Evolutionary conservation across 495 filamentous ascomycete genomes (phyloP).

Genomic region (Penicillium atrosanguineum): DNA sequence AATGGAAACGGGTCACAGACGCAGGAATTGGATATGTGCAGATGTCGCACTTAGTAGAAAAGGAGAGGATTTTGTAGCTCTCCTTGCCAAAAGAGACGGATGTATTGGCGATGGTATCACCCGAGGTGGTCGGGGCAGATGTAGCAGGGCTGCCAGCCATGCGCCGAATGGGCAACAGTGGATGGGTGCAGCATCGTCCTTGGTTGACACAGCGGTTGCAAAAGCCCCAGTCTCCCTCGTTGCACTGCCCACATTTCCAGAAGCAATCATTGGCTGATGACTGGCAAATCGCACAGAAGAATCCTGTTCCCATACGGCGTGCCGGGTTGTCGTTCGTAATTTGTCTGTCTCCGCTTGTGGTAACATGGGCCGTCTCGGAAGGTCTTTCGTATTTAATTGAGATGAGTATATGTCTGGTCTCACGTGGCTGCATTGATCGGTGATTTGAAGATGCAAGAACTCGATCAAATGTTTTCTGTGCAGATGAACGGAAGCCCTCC

Average conservation of each 20-base stretch:
- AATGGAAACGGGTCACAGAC: constrained; percentile 69
- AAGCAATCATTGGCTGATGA: constrained; percentile 71
- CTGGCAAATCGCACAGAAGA: constrained; percentile 77
- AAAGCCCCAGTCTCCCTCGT: constrained; percentile 90
- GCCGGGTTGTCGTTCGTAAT: constrained; percentile 64
- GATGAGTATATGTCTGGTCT: constrained; percentile 62
- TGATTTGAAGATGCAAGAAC: constrained; percentile 41
- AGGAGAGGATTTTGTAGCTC: constrained; percentile 56
- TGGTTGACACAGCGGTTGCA: constrained; percentile 79
- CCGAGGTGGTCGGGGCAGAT: constrained; percentile 20
- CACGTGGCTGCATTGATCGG: constrained; percentile 36
- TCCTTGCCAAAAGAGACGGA: constrained; percentile 36
- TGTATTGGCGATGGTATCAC: constrained; percentile 21
- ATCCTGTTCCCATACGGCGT: constrained; percentile 68
- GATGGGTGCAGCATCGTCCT: constrained; percentile 72
- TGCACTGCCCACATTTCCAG: constrained; percentile 81
- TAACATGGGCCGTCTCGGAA: constrained; percentile 25
- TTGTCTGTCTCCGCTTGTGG: constrained; percentile 25
- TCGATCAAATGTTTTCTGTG: constrained; percentile 54
- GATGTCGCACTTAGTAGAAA: constrained; percentile 69
- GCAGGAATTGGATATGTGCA: constrained; percentile 71
- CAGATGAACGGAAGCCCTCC: constrained; percentile 70
- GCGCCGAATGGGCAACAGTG: constrained; percentile 64
- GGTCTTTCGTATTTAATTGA: constrained; percentile 67
- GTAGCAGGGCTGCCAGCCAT: constrained; percentile 23